These are phyloP conservation scores for Colletotrichum tamarilloi DNA, from an alignment of 2,329 filamentous ascomycete species.

Conservation along the genomic window DNA sequence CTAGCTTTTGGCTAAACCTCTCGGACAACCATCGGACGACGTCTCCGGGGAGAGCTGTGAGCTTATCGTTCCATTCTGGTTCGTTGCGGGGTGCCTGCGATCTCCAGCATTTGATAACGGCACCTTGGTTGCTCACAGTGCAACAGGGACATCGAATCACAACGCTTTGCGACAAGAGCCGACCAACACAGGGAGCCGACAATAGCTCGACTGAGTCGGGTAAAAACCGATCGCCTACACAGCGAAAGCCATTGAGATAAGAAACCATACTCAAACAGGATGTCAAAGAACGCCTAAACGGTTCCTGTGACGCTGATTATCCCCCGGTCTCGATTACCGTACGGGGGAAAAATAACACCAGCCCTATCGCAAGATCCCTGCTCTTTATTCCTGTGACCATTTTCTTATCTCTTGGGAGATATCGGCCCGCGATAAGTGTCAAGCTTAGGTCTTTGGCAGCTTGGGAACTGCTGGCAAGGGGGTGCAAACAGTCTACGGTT, in stretches of 20 bases:
- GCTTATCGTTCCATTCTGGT: slow-evolving; percentile 28
- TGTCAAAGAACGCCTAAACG: neutral
- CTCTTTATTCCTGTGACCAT: slow-evolving; percentile 8
- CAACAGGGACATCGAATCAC: slow-evolving; percentile 7
- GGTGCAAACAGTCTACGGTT: neutral
- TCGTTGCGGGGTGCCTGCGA: neutral
- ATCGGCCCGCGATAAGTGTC: slow-evolving; percentile 7
- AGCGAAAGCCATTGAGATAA: neutral
- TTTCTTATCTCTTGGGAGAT: slow-evolving; percentile 24
- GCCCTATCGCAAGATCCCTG: neutral
- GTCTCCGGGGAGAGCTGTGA: slow-evolving; percentile 16
- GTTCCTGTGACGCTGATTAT: neutral
- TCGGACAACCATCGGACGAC: slow-evolving; percentile 12
- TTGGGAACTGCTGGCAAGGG: neutral
- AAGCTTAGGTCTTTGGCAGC: neutral
- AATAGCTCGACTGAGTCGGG: neutral
- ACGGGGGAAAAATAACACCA: neutral
- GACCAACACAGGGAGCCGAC: neutral
- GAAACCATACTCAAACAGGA: slow-evolving; percentile 6
- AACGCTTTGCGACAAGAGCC: neutral
- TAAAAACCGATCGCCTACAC: neutral
- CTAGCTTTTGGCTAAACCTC: neutral
- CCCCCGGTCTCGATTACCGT: neutral
- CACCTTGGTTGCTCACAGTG: slow-evolving; percentile 19
- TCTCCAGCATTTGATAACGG: slow-evolving; percentile 14